Base-by-base conservation (phyloP, 495 filamentous ascomycete genomes). In the Aspergillus leporis region DNA sequence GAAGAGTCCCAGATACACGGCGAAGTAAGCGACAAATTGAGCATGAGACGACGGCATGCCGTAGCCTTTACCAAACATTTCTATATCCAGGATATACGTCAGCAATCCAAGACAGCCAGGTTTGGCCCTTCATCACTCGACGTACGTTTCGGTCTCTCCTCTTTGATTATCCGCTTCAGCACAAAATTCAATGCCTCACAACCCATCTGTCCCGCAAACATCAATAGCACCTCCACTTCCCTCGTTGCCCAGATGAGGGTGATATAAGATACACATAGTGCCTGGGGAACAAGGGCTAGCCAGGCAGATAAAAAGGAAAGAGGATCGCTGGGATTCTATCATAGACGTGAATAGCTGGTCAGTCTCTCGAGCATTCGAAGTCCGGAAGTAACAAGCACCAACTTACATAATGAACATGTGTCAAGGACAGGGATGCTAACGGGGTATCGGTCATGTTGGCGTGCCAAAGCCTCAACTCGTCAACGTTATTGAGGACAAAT, bases 21-120 rank as follows among this genome's bases (percentile, higher is more conserved):
- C 86, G 78, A 97, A 98, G 78, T 90, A 99, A 10, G 86, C 79
- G 49, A 90, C 87, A 70, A 97, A 99, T 73, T 99, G 94, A 10
- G 94, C 90, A 76, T 99, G 94, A 25, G 92, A 96, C 47, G 88
- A 92, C n/a, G 94, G 94, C 94, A 99, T 99, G 61, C 94, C 94
- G 67, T 98, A 99, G 59, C 94, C 94, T 72, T 96, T 97, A 38
- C 89, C 89, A 58, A 87, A 82, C 81, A 90, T 90, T 74, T 89
- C 89, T 90, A 76, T 25, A 8, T n/a, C n/a, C 16, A 10, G 3
- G 4, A 18, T 32, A 5, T 55, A 21, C 7, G 31, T 61, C 47
- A 56, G 59, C 19, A 25, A 53, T 23, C 14, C 21, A 30, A n/a
- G 4, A 40, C 13, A 53, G 36, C 22, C 8, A 56, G 28, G 9